Conservation (phyloP, 2,329 filamentous ascomycete species). For the Alternaria sp. region DNA sequence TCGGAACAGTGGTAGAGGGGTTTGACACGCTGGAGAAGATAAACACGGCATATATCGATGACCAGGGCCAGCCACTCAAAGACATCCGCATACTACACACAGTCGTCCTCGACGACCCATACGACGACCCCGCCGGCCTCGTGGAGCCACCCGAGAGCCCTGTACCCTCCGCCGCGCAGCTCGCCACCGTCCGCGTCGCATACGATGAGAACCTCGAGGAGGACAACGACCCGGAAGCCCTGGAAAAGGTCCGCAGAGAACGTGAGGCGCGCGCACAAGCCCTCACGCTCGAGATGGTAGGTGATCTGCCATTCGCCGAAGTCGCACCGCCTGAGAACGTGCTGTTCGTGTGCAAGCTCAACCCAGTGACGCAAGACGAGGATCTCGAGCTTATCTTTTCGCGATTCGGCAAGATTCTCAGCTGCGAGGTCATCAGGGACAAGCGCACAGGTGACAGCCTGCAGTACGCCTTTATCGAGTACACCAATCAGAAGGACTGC, state of each 20-base stretch:
- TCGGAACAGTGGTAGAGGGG: slow-evolving; percentile 93
- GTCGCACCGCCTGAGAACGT: slow-evolving; percentile 97
- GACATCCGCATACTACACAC: slow-evolving; percentile 96
- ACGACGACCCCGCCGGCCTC: slow-evolving; percentile 78
- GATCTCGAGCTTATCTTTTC: slow-evolving; percentile 96
- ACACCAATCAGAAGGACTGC: slow-evolving; percentile 88
- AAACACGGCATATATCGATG: slow-evolving; percentile 86
- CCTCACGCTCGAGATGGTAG: slow-evolving; percentile 95
- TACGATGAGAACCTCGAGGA: slow-evolving; percentile 84
- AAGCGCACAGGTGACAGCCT: slow-evolving; percentile 92
- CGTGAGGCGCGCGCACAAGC: slow-evolving; percentile 93
- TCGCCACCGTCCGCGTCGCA: slow-evolving; percentile 88
- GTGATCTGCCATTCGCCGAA: slow-evolving; percentile 94
- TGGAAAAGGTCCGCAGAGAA: slow-evolving; percentile 81
- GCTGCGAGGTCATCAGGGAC: slow-evolving; percentile 95
- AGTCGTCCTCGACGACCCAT: slow-evolving; percentile 89
- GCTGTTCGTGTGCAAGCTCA: slow-evolving; percentile 97
- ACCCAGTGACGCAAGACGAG: slow-evolving; percentile 93
- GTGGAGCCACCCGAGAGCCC: slow-evolving; percentile 81
- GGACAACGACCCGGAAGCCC: slow-evolving; percentile 78
- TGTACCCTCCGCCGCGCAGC: slow-evolving; percentile 79
- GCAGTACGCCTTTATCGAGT: slow-evolving; percentile 98
- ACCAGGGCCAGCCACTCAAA: slow-evolving; percentile 83
- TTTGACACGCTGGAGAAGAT: slow-evolving; percentile 94
- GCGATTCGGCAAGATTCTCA: slow-evolving; percentile 92